Percentiles rank a stretch among this genome's conserved stretches.
phyloP scores from a whole-genome alignment of 2,329 filamentous ascomycete genomes.

The Pyrenophora tritici-repentis region DNA sequence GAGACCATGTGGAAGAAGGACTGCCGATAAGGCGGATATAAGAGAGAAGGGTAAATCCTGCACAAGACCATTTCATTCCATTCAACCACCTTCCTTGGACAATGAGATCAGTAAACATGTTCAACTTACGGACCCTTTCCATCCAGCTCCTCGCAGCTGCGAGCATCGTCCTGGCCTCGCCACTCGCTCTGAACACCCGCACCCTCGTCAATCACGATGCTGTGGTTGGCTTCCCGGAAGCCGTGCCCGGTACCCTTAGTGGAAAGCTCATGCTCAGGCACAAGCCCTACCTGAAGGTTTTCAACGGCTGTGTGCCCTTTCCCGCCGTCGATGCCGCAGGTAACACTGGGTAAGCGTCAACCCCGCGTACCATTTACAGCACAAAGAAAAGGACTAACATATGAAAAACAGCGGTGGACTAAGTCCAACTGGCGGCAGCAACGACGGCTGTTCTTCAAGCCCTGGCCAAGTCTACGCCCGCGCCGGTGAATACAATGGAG shows the following conservation, averaged over 20 bases:
- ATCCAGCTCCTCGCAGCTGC: slow-evolving; percentile 30
- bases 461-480: slow-evolving; percentile 60
- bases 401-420: slow-evolving; percentile 50
- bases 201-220: slow-evolving; percentile 52
- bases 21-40: too few species aligned
- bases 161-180: slow-evolving; percentile 29
- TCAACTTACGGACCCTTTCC: slow-evolving; percentile 27
- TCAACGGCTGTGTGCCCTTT: slow-evolving; percentile 66
- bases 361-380: too few species aligned
- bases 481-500: slow-evolving; percentile 47
- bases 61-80: too few species aligned
- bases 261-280: slow-evolving; percentile 61
- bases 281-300: slow-evolving; percentile 61
- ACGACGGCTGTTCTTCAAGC: slow-evolving; percentile 50
- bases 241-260: slow-evolving; percentile 54
- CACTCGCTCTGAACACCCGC: slow-evolving; percentile 42
- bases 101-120: slow-evolving; percentile 20
- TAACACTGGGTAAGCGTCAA: slow-evolving; percentile 57
- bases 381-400: not conserved
- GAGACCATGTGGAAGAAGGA: too few species aligned
- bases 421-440: slow-evolving; percentile 46
- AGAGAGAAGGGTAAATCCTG: too few species aligned
- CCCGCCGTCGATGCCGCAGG: slow-evolving; percentile 64
- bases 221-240: slow-evolving; percentile 60
- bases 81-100: too few species aligned